phyloP scores from a whole-genome alignment of 1,284 basidiomycete species.

The Xanthoconium separans region DNA sequence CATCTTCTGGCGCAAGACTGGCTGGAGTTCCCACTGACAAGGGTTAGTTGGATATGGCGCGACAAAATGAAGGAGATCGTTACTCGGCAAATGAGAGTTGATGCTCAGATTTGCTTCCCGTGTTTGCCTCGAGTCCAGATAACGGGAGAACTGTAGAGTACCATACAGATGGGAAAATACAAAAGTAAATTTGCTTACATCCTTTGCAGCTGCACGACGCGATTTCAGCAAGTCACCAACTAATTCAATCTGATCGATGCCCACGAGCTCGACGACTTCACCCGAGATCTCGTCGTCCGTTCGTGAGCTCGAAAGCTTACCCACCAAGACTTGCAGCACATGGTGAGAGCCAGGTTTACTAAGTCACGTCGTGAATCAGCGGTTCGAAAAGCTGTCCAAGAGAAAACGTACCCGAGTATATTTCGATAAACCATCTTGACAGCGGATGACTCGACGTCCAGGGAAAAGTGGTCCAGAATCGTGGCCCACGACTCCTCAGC shows the following conservation, averaged over 20 bases:
- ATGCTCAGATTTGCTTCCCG: not conserved
- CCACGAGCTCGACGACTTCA: slow-evolving; percentile 80
- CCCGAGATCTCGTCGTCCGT: slow-evolving; percentile 73
- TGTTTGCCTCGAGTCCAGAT: slow-evolving; percentile 1
- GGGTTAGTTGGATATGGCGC: not conserved
- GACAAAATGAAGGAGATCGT: not conserved
- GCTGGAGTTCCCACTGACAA: slow-evolving; percentile 13
- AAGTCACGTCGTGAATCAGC: slow-evolving; percentile 8
- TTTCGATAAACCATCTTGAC: slow-evolving; percentile 11
- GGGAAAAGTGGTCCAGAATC: slow-evolving; percentile 30
- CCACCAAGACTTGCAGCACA: slow-evolving; percentile 17
- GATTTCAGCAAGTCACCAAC: slow-evolving; percentile 56
- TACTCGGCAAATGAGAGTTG: slow-evolving; percentile 13
- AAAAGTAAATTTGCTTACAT: slow-evolving; percentile 35
- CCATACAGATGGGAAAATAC: not conserved
- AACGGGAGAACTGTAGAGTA: slow-evolving; percentile 17
- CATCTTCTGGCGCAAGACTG: slow-evolving; percentile 52
- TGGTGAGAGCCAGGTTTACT: slow-evolving; percentile 15
- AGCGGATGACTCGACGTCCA: not conserved
- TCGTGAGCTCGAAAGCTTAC: slow-evolving; percentile 24
- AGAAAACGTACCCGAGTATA: slow-evolving; percentile 21
- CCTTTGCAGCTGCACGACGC: slow-evolving; percentile 40
- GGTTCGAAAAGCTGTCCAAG: not conserved
- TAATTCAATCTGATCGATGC: slow-evolving; percentile 82
- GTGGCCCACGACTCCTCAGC: slow-evolving; percentile 23